Evolutionary conservation across 176 grass and related monocot genomes (phyloP).

Genomic region (Secale cereale): DNA sequence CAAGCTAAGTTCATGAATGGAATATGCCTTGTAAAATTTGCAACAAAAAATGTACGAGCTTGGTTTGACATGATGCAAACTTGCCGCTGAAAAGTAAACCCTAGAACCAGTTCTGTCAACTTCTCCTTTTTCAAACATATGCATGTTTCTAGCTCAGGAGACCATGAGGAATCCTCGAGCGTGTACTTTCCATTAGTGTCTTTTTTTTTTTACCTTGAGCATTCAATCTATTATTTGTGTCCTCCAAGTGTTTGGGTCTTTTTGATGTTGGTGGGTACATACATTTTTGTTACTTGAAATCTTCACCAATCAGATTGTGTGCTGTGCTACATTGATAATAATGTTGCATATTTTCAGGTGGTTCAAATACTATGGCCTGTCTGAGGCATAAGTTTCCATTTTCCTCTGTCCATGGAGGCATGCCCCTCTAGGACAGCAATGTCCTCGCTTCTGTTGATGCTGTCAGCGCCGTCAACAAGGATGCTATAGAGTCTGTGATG

Average conservation of each 20-base stretch:
- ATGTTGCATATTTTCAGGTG: neutral
- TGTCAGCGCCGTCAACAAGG: neutral
- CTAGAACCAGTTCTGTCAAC: neutral
- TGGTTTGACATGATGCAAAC: neutral
- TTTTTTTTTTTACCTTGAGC: neutral
- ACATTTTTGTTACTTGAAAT: neutral
- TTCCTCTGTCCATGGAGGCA: neutral
- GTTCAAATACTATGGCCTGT: neutral
- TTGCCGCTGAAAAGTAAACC: neutral
- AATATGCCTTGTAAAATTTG: neutral
- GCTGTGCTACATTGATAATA: neutral
- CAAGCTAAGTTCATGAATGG: neutral
- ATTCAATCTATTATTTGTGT: neutral
- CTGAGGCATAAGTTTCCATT: neutral
- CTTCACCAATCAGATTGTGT: neutral
- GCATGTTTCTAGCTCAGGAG: neutral
- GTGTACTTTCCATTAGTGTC: neutral
- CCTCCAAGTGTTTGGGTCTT: neutral
- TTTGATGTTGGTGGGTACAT: neutral
- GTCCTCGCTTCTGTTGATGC: neutral
- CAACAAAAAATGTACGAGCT: too few species aligned
- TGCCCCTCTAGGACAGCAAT: neutral
- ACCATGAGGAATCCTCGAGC: neutral
- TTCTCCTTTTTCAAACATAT: neutral
- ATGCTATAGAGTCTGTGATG: conserved; percentile 8